phyloP scores from a whole-genome alignment of 2,329 filamentous ascomycete genomes.

The Tolypocladium ophioglossoides region DNA sequence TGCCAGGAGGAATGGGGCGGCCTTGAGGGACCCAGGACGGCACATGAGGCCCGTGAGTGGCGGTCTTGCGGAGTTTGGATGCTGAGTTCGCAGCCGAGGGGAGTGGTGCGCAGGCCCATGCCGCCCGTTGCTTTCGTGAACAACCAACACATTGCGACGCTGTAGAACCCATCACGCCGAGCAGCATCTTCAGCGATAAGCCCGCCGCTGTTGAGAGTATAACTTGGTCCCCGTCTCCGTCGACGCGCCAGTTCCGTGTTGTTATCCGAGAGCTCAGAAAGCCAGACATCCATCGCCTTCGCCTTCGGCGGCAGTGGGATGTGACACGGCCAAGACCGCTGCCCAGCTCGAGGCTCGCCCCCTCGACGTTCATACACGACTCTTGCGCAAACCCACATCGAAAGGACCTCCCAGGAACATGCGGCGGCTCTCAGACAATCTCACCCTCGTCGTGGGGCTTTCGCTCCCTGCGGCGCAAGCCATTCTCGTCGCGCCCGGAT shows the following conservation, averaged over 20 bases:
- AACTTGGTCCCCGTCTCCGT: not conserved
- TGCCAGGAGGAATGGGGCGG: not conserved
- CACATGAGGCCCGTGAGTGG: too few species aligned
- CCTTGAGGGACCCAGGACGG: not conserved
- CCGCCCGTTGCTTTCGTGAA: not conserved
- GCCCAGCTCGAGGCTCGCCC: not conserved
- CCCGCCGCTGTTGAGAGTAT: not conserved
- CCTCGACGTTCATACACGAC: not conserved
- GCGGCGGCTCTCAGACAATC: not conserved
- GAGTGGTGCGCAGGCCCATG: not conserved
- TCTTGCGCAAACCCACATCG: not conserved
- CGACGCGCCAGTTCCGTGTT: not conserved
- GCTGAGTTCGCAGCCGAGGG: not conserved
- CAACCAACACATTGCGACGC: not conserved
- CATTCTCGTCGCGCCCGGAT: conserved; percentile 34
- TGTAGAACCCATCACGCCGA: not conserved
- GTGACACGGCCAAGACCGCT: not conserved
- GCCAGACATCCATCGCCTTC: not conserved
- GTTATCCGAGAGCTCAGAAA: too few species aligned
- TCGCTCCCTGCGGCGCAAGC: conserved; percentile 12
- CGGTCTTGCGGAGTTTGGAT: not conserved
- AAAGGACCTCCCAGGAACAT: not conserved
- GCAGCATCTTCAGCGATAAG: not conserved
- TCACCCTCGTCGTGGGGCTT: not conserved
- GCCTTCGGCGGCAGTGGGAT: not conserved